These are phyloP conservation scores for Salix arbutifolia DNA, from an alignment of 345 rosid genomes.

Conservation along the genomic window DNA sequence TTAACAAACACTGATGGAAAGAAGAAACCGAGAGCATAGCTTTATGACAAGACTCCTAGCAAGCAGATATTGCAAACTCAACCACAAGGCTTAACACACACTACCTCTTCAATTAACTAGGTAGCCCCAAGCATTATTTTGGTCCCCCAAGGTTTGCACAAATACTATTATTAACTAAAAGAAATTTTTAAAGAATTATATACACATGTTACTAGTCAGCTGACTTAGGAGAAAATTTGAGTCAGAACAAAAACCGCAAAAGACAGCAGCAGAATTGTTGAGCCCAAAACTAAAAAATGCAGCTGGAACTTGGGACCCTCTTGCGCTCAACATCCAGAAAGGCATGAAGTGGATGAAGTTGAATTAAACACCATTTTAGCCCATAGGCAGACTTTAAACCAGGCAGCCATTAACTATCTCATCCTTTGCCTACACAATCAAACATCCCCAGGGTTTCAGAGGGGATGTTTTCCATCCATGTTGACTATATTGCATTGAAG, in stretches of 20 bases:
- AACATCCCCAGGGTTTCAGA: not conserved
- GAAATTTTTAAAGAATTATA: not conserved
- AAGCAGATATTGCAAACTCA: not conserved
- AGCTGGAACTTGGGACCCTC: not conserved
- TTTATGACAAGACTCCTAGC: not conserved
- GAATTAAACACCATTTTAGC: not conserved
- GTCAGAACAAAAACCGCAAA: not conserved
- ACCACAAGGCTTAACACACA: not conserved
- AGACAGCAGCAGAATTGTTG: not conserved
- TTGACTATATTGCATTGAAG: not conserved
- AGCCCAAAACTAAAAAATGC: not conserved
- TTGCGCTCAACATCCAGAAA: not conserved
- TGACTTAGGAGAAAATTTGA: too few relatives aligned
- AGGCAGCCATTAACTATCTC: not conserved
- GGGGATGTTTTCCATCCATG: not conserved
- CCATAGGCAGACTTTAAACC: not conserved
- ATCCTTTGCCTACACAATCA: not conserved
- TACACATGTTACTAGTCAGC: not conserved
- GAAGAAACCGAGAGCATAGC: not conserved
- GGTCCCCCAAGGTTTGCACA: not conserved
- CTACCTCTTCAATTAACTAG: not conserved
- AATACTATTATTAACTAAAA: too few relatives aligned
- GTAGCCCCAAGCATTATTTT: not conserved
- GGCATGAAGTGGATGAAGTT: not conserved
- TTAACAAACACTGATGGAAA: not conserved